These are phyloP conservation scores for Suillus subalutaceus DNA, from an alignment of 768 basidiomycete genomes.

Conservation along the genomic window DNA sequence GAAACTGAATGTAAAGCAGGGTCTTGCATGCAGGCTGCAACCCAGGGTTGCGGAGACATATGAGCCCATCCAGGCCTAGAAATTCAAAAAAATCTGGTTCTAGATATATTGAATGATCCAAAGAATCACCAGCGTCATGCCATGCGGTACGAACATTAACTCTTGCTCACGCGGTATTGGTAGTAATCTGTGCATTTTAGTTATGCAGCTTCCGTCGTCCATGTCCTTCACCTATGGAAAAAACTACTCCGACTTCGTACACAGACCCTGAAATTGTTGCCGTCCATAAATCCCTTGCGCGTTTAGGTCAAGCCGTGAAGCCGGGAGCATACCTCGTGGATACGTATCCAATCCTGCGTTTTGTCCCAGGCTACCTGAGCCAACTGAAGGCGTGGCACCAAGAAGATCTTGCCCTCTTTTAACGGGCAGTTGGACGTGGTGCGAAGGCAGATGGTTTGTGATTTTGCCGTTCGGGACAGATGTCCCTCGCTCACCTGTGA, in stretches of 20 bases:
- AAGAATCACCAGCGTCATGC: neutral
- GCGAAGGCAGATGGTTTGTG: constrained; percentile 31
- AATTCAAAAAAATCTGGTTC: neutral
- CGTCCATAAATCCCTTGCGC: constrained; percentile 27
- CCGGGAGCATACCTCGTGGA: constrained; percentile 32
- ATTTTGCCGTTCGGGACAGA: neutral
- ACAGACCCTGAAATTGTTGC: constrained; percentile 38
- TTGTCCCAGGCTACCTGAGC: constrained; percentile 41
- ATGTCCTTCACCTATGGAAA: neutral
- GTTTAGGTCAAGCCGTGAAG: constrained; percentile 30
- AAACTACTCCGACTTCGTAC: constrained; percentile 34
- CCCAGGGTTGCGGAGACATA: neutral
- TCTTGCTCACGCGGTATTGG: neutral
- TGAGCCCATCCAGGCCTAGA: neutral
- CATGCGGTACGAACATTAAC: neutral
- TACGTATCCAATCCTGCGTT: constrained; percentile 24
- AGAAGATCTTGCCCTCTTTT: constrained; percentile 40
- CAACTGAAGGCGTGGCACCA: constrained; percentile 55
- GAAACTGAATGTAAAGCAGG: neutral
- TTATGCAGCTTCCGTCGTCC: neutral
- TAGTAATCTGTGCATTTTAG: neutral
- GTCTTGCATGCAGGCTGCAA: constrained; percentile 2
- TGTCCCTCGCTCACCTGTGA: neutral
- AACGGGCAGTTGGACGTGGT: constrained; percentile 32
- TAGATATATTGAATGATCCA: neutral